phyloP scores from a whole-genome alignment of 2,329 filamentous ascomycete genomes.

The Acrodontium crateriforme region DNA sequence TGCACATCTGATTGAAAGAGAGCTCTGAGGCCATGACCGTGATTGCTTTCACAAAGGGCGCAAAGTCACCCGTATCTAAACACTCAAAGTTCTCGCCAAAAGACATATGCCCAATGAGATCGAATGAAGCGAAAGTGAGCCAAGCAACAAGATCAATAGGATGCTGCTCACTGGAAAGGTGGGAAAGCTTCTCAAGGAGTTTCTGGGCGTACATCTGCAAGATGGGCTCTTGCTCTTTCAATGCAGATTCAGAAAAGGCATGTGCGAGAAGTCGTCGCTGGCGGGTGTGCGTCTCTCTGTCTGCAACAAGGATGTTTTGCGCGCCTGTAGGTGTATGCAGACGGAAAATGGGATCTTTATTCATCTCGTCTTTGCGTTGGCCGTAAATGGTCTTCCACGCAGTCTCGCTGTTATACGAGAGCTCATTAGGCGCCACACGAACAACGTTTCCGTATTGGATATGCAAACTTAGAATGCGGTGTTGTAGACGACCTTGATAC shows the following conservation, averaged over 20 bases:
- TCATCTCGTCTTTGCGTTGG: not conserved
- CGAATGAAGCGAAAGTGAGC: slow-evolving; percentile 16
- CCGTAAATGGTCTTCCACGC: slow-evolving; percentile 31
- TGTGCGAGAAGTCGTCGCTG: slow-evolving; percentile 26
- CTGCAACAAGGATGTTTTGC: slow-evolving; percentile 19
- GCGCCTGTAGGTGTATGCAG: slow-evolving; percentile 18
- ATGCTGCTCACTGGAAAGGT: slow-evolving; percentile 11
- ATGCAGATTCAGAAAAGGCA: slow-evolving; percentile 29
- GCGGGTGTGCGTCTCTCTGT: slow-evolving; percentile 26
- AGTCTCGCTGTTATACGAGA: slow-evolving; percentile 27
- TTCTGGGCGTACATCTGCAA: slow-evolving; percentile 27
- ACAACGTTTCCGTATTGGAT: slow-evolving; percentile 29
- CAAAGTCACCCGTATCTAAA: slow-evolving; percentile 1
- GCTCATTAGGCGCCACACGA: slow-evolving; percentile 32
- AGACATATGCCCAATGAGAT: slow-evolving; percentile 2
- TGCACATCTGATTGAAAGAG: too few species aligned
- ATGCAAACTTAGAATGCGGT: slow-evolving; percentile 18
- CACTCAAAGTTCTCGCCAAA: slow-evolving; percentile 5
- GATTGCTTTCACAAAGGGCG: slow-evolving; percentile 1
- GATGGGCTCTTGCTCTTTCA: slow-evolving; percentile 27
- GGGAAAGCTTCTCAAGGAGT: slow-evolving; percentile 23
- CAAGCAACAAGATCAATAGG: slow-evolving; percentile 10
- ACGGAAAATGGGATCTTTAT: slow-evolving; percentile 21
- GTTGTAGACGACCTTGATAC: slow-evolving; percentile 6
- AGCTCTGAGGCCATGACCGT: not conserved